Evolutionary conservation across 768 basidiomycete genomes (phyloP), one percentile per base, ranked within the genome.

Genomic region (Dendrothele bispora): DNA sequence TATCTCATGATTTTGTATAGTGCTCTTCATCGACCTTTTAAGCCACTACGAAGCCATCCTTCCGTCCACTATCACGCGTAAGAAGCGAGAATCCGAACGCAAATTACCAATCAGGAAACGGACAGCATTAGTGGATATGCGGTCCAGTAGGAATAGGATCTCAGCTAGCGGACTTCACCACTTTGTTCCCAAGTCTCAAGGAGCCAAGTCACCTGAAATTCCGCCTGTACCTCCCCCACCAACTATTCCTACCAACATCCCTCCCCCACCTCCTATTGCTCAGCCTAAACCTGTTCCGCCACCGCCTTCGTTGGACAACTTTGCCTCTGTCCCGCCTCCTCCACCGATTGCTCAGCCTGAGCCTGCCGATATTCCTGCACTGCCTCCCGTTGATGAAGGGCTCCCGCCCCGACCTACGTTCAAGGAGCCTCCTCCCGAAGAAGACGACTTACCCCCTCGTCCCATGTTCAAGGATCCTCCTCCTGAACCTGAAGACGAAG

Each of bases 41-140:
- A 84, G 80, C 50, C 77, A 88, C 54, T 90, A 94, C 58, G 72
- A 75, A 12, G 75, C 71, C 2, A 75, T 95, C 34, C 70, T 98
- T 34, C 92, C 93, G 0, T 83, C 88, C 0, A 84, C 91, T 1
- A 84, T 98, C 46, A 76, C 81, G 39, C 85, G 81, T 60, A 95
- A 95, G 73, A 90, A 87, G 58, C 83, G 84, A 20, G 92, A 95
- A 58, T 86, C 90, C 0, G 92, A 91, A 55, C 84, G 94, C 38
- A 89, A 84, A 51, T 74, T 89, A 37, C 94, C 91, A 11, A 61
- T 84, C 20, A 78, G 93, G 34, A 95, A 94, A 60, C 88, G 90
- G 45, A 95, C 94, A 3, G 86, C 88, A 0, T 85, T 86, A 0
- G 70, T 95, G 38, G 94, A 97, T 63, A 86, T 94, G 83, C 86